A percentile compares a stretch with the other conserved stretches of the same genome.
Evolutionary conservation across 371 early-diverging fungal species (phyloP).

Genomic region (Mortierella sp.): DNA sequence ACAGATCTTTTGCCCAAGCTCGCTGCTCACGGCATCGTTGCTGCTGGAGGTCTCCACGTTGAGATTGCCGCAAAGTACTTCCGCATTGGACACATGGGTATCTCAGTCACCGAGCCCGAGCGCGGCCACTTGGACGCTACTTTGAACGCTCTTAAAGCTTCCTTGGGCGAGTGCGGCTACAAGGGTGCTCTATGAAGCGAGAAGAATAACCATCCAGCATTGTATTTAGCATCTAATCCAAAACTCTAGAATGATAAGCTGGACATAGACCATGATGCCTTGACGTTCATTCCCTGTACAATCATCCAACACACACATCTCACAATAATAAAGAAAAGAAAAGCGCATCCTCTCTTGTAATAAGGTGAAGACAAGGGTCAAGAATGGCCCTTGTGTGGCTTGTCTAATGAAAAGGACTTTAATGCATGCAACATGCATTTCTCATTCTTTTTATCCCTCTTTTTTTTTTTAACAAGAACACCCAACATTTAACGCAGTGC

Average conservation of each 20-base stretch:
- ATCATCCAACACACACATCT: background rate
- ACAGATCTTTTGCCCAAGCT: constrained; percentile 84
- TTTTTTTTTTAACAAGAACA: too few relatives aligned
- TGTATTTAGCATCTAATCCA: constrained; percentile 8
- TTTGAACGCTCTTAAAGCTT: constrained; percentile 75
- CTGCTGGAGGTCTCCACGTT: constrained; percentile 95
- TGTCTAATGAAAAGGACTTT: too few relatives aligned
- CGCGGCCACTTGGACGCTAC: constrained; percentile 82
- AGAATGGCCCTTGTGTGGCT: too few relatives aligned
- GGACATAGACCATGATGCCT: background rate
- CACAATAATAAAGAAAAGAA: too few relatives aligned
- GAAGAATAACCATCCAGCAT: constrained; percentile 1
- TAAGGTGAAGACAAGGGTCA: too few relatives aligned
- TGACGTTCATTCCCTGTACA: background rate
- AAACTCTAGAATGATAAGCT: constrained; percentile 15
- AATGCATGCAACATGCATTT: too few relatives aligned
- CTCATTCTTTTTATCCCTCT: too few relatives aligned
- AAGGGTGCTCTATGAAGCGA: constrained; percentile 41
- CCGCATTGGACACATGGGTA: constrained; percentile 96
- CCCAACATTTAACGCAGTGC: too few relatives aligned
- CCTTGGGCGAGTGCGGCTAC: constrained; percentile 72
- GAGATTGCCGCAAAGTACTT: constrained; percentile 92
- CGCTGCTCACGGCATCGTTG: constrained; percentile 84
- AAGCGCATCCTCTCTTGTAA: too few relatives aligned
- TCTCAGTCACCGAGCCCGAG: constrained; percentile 83